phyloP scores from a whole-genome alignment of 1,284 basidiomycete species.

The Pseudomicrostroma phylloplanum region DNA sequence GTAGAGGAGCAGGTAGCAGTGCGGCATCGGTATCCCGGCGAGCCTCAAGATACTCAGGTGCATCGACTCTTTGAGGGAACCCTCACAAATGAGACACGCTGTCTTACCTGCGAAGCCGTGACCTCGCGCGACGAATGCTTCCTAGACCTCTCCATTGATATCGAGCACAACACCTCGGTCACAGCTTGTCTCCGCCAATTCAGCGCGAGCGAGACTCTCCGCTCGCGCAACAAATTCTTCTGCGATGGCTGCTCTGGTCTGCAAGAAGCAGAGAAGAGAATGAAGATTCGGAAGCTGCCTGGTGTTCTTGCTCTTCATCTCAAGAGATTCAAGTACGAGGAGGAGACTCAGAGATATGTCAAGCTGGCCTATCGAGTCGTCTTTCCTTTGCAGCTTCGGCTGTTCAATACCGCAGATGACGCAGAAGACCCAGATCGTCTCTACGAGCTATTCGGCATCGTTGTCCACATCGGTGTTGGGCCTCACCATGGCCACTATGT shows the following conservation, averaged over 20 bases:
- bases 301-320: conserved; percentile 90
- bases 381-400: conserved; percentile 83
- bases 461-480: conserved; percentile 93
- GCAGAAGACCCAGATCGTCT: conserved; percentile 74
- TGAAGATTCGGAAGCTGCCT: conserved; percentile 94
- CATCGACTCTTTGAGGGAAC: conserved; percentile 88
- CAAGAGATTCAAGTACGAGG: conserved; percentile 96
- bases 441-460: conserved; percentile 89
- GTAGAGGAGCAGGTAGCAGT: neutral
- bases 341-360: conserved; percentile 65
- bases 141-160: conserved; percentile 93
- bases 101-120: conserved; percentile 83
- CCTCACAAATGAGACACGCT: conserved; percentile 91
- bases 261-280: conserved; percentile 95
- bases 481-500: conserved; percentile 97
- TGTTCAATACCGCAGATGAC: conserved; percentile 96
- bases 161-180: conserved; percentile 91
- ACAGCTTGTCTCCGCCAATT: conserved; percentile 92
- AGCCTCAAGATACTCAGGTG: conserved; percentile 61
- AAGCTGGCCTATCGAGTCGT: conserved; percentile 93
- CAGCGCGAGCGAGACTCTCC: conserved; percentile 95
- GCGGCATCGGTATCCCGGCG: too few relatives aligned
- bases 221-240: conserved; percentile 95
- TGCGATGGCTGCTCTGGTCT: conserved; percentile 93
- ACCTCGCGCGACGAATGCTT: conserved; percentile 93